phyloP scores from a whole-genome alignment of 768 basidiomycete species.

The Pleurotus giganteus region DNA sequence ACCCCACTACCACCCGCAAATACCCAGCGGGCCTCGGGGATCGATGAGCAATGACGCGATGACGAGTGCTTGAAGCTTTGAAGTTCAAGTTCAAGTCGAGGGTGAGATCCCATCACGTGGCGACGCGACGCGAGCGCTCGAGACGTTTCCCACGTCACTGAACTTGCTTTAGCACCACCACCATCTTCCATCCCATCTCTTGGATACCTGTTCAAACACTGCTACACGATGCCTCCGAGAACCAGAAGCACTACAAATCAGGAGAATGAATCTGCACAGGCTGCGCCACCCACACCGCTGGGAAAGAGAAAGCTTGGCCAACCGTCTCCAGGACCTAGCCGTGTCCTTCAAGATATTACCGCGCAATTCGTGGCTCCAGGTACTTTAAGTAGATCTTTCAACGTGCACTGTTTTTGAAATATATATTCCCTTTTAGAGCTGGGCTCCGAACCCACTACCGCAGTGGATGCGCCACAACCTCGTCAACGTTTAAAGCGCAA shows the following conservation, averaged over 20 bases:
- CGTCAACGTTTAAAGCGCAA: conserved; percentile 4
- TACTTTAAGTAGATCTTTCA: not conserved
- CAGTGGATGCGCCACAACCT: not conserved
- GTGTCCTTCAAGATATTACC: conserved; percentile 6
- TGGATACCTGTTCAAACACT: not conserved
- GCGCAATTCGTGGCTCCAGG: not conserved
- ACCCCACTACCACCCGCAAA: no score
- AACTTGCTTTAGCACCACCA: conserved; percentile 7
- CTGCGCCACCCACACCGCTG: not conserved
- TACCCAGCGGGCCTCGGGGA: no score
- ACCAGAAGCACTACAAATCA: conserved; percentile 3
- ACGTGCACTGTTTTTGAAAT: not conserved
- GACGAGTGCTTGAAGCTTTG: not conserved
- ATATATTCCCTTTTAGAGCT: not conserved
- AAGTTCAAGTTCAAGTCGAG: not conserved
- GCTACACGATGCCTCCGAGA: conserved; percentile 4
- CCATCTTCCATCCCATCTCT: not conserved
- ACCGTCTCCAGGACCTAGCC: not conserved
- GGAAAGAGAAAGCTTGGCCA: not conserved
- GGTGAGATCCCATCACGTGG: not conserved
- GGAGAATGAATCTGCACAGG: not conserved
- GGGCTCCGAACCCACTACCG: no score
- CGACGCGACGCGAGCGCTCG: not conserved
- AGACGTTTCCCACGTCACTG: not conserved
- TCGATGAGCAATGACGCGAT: not conserved